Conservation (phyloP, 140 eudicot species). For the Flaveria floridana region DNA sequence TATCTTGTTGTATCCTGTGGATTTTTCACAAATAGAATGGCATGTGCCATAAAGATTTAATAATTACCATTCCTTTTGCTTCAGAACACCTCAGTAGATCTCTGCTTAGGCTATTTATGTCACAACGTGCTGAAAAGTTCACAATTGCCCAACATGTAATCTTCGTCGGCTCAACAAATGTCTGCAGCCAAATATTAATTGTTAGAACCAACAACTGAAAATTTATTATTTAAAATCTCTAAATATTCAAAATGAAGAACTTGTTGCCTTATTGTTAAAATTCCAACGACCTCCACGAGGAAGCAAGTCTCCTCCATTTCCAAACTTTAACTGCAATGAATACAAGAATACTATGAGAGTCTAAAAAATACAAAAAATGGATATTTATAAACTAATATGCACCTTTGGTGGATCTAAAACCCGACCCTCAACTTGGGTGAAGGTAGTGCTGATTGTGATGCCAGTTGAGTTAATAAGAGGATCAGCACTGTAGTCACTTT, state of each 20-base stretch:
- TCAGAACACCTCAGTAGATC: constrained; percentile 43
- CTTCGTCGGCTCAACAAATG: constrained; percentile 40
- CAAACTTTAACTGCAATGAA: constrained; percentile 48
- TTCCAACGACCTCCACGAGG: constrained; percentile 63
- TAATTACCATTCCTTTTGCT: constrained; percentile 53
- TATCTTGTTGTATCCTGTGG: neutral
- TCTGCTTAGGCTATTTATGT: constrained; percentile 24
- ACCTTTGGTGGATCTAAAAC: constrained; percentile 68
- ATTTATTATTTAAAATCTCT: neutral
- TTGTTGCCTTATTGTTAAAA: constrained; percentile 51
- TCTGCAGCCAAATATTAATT: constrained; percentile 28
- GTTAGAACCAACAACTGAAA: neutral
- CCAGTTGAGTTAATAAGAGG: constrained; percentile 70
- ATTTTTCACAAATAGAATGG: neutral
- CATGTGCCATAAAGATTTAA: neutral
- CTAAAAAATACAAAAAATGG: neutral
- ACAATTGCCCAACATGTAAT: constrained; percentile 55
- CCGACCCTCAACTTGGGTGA: constrained; percentile 65
- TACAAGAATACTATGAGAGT: neutral
- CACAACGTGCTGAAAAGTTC: constrained; percentile 60
- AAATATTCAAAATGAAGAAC: neutral
- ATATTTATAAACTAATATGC: neutral
- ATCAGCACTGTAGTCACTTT: constrained; percentile 50
- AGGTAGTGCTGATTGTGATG: constrained; percentile 44
- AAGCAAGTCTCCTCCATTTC: constrained; percentile 47